A percentile compares a stretch with the other conserved stretches of the same genome.
Conservation (phyloP, 148 eudicot species). For the Spergularia bocconei region DNA sequence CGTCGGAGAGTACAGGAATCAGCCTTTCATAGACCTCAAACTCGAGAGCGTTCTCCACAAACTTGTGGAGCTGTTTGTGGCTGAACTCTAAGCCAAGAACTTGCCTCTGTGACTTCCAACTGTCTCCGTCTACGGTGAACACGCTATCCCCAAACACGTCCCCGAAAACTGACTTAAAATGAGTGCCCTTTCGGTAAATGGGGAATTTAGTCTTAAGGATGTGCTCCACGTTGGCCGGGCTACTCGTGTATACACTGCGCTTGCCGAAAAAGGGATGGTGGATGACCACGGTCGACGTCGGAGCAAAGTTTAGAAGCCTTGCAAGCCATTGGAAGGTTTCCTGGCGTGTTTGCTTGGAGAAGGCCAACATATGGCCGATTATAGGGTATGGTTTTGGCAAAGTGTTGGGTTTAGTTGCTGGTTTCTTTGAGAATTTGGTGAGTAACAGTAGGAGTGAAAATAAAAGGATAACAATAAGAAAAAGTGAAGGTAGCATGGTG, state of each 20-base stretch:
- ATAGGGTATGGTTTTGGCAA: conserved; percentile 25
- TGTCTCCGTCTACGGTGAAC: conserved; percentile 37
- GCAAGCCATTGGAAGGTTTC: conserved; percentile 15
- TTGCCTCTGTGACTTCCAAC: conserved; percentile 48
- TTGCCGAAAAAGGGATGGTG: conserved; percentile 18
- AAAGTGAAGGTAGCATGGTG: neutral
- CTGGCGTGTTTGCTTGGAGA: neutral
- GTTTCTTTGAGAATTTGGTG: neutral
- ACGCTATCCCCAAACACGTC: conserved; percentile 47
- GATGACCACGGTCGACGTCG: conserved; percentile 15
- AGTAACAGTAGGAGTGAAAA: neutral
- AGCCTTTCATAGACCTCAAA: conserved; percentile 34
- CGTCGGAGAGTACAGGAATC: conserved; percentile 26
- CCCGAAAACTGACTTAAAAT: neutral
- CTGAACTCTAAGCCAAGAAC: conserved; percentile 37
- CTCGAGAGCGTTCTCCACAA: conserved; percentile 40
- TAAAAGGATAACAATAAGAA: neutral
- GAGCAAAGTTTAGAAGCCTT: conserved; percentile 15
- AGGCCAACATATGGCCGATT: conserved; percentile 18
- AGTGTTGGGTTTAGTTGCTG: neutral
- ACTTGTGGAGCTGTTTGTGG: conserved; percentile 33
- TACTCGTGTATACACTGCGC: conserved; percentile 7
- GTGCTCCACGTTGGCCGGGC: conserved; percentile 27
- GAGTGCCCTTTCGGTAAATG: conserved; percentile 32
- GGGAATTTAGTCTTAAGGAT: conserved; percentile 26